Base-by-base conservation (phyloP, 176 grass and related monocot genomes). In the Avena eriantha region DNA sequence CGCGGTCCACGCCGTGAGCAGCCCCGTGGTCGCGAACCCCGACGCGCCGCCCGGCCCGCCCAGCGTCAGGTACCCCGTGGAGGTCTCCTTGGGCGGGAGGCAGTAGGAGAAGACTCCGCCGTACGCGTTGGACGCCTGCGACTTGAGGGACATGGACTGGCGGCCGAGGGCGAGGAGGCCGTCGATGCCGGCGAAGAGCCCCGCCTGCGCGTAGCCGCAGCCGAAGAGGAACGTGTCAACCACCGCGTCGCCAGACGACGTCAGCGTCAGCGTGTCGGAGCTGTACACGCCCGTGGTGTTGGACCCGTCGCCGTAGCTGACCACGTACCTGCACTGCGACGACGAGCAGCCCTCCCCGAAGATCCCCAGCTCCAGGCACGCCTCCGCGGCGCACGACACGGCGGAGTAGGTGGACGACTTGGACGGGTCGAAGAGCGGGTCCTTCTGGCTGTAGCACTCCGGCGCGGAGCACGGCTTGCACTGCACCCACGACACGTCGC, bases 401-500 rank as follows among this genome's bases (percentile, higher is more conserved):
- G 95, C 85, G 53, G 88, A 54, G 89, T 96, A 99, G 10, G 97
- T 90, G 12, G 94, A 87, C n/a, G 97, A 96, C 16, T 71, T 59
- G 3, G 90, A 8, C 0, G 97, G 92, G 77, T 94, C 90, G 45
- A 96, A 99, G 22, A 96, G 82, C 34, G 41, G 88, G 80, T 91
- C 97, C 76, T 83, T 72, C 60, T 96, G 97, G 66, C 7, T 4
- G 86, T 99, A 92, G 83, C 97, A 99, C 33, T 79, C 9, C 5
- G 88, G 4, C 24, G 73, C 18, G 56, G 67, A n/a, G 48, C 92
- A 97, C 2, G 94, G 92, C 64, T 73, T 65, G 88, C 94, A 97
- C 76, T 97, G 94, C 85, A 97, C 93, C 94, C 94, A 97, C 11
- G 94, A 94, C 22, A 97, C 83, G 80, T 97, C 94, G 86, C 94